Evolutionary conservation across 2,329 filamentous ascomycete species (phyloP).

Genomic region (Arthrobotrys sinensis): DNA sequence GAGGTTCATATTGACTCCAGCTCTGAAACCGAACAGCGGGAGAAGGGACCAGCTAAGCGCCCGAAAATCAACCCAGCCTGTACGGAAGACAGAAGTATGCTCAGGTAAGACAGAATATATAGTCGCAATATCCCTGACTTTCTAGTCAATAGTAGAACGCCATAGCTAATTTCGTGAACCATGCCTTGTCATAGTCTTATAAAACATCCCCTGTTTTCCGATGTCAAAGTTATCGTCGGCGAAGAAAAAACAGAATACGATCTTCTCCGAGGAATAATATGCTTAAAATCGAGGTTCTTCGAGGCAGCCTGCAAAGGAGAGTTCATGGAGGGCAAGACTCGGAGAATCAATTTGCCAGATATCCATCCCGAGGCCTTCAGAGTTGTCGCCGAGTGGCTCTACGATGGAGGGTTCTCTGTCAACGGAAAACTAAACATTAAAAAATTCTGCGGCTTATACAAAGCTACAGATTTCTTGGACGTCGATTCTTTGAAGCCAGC

Average conservation of each 20-base stretch:
- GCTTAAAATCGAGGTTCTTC: slow-evolving; percentile 62
- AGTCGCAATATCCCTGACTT: too few relatives aligned
- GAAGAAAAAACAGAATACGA: slow-evolving; percentile 55
- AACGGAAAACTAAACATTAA: neutral
- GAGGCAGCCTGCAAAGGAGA: slow-evolving; percentile 55
- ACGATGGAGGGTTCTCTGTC: slow-evolving; percentile 3
- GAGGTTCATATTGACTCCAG: neutral
- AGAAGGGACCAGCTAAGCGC: neutral
- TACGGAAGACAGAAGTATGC: slow-evolving; percentile 1
- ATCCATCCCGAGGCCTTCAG: slow-evolving; percentile 1
- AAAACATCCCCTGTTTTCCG: slow-evolving; percentile 6
- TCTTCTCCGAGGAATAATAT: slow-evolving; percentile 61
- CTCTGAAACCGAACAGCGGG: neutral
- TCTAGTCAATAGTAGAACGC: neutral
- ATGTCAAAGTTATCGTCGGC: slow-evolving; percentile 59
- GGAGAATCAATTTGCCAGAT: slow-evolving; percentile 12
- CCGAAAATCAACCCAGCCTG: neutral
- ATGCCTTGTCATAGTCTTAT: neutral
- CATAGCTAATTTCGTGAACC: neutral
- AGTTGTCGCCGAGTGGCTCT: slow-evolving; percentile 12
- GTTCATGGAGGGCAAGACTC: slow-evolving; percentile 10
- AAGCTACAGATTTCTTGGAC: slow-evolving; percentile 10
- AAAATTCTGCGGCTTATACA: neutral
- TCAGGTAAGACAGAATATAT: neutral
- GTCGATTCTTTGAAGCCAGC: slow-evolving; percentile 9